Base-by-base conservation (phyloP, 768 basidiomycete species). In the Macrolepiota fuliginosa region DNA sequence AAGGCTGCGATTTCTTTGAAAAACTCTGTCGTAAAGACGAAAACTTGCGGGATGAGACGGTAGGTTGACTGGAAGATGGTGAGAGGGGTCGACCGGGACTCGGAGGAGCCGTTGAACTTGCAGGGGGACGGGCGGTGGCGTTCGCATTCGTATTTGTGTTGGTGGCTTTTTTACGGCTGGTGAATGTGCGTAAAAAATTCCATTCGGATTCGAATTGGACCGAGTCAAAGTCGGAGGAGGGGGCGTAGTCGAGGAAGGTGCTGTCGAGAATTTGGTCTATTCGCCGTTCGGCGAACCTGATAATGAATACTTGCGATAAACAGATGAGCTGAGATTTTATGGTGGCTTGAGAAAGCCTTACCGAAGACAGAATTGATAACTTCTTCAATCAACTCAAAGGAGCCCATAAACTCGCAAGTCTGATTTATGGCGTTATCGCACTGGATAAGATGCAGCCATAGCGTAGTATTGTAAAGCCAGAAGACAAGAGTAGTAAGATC, bases 201-300 rank as follows among this genome's bases (percentile, higher is more conserved):
- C 97, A 99, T 57, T 98, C 97, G 4, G 93, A 94, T 74, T 98
- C 96, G 69, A 98, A 99, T 64, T 93, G 89, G 19, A 98, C 79
- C 32, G 85, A 82, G 55, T 91, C 92, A 58, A 94, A 87, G 66
- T 91, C 89, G 3, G 85, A 83, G 1, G 90, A 79, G 0, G 93
- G 83, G 9, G 89, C 83, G 69, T 91, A 88, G 54, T 98, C 94
- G 51, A 99, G 81, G 53, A 98, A 75, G 0, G 91, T 84, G 0
- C 83, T 74, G 69, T 98, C 95, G 10, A 99, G 80, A 27, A 97
- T 76, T 53, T 86, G 81, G 72, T 98, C 96, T 73, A 98, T 92
- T 65, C 85, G 85, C 56, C 89, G 82, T 73, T 99, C 97, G 7
- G 91, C 90, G 65, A 91, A 88, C 56, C 97, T 91, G 64, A 98